Percentiles rank a stretch among this genome's conserved stretches.
These are phyloP conservation scores for Corymbia maculata DNA, from an alignment of 345 rosid genomes.

Conservation along the genomic window DNA sequence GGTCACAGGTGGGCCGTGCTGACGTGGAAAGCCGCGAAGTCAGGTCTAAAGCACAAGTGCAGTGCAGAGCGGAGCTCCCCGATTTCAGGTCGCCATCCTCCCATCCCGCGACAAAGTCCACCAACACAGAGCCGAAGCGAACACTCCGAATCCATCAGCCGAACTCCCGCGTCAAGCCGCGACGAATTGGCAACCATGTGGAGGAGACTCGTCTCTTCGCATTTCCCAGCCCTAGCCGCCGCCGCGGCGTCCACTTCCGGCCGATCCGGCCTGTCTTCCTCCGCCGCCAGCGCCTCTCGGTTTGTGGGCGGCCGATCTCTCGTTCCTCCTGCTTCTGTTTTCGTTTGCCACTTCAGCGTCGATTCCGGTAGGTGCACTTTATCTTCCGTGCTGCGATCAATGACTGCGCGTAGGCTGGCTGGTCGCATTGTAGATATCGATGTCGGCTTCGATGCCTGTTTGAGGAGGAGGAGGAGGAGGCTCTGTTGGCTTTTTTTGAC, in stretches of 20 bases:
- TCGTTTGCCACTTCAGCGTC: constrained; percentile 34
- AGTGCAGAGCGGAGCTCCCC: neutral
- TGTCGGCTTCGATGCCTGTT: neutral
- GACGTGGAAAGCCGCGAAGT: neutral
- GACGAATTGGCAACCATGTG: constrained; percentile 38
- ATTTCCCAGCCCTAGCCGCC: constrained; percentile 55
- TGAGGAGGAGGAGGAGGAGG: neutral
- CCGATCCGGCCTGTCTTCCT: constrained; percentile 19
- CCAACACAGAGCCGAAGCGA: neutral
- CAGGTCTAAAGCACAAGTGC: neutral
- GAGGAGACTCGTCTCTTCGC: constrained; percentile 60
- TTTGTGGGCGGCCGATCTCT: constrained; percentile 13
- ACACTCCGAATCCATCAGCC: neutral
- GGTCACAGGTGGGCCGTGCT: neutral
- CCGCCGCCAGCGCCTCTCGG: constrained; percentile 6
- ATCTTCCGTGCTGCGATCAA: neutral
- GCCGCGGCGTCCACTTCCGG: constrained; percentile 3
- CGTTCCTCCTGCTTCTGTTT: constrained; percentile 22
- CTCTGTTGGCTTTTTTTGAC: neutral
- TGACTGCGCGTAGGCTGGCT: neutral
- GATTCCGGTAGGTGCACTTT: constrained; percentile 32
- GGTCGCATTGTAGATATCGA: neutral
- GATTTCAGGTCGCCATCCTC: neutral
- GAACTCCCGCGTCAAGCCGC: neutral
- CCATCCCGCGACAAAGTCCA: neutral